These are phyloP conservation scores for Penicillium longicatenatum DNA, from an alignment of 495 filamentous ascomycete genomes.

Conservation along the genomic window DNA sequence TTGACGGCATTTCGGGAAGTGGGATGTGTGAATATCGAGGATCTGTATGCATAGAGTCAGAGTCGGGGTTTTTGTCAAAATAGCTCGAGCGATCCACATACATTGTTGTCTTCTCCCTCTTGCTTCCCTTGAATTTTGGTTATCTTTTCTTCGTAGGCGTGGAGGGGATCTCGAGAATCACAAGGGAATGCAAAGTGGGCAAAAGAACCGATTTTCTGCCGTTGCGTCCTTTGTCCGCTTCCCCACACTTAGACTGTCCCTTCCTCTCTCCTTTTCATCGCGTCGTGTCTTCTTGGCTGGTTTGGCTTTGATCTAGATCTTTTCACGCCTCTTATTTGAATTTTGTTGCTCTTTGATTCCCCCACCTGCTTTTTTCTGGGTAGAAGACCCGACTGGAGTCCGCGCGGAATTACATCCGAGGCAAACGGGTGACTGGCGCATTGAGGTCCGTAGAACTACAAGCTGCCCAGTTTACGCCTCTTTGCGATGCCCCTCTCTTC, in stretches of 20 bases:
- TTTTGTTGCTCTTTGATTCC: constrained; percentile 2
- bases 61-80: neutral
- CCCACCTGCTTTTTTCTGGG: neutral
- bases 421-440: constrained; percentile 49
- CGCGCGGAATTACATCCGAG: constrained; percentile 34
- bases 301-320: constrained; percentile 12
- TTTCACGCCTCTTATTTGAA: constrained; percentile 1
- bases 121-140: neutral
- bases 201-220: constrained; percentile 34
- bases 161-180: neutral
- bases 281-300: constrained; percentile 5
- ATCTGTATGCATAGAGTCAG: neutral
- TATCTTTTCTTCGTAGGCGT: neutral
- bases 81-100: neutral
- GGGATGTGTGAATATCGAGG: constrained; percentile 17
- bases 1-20: constrained; percentile 49
- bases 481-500: constrained; percentile 21
- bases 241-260: constrained; percentile 32
- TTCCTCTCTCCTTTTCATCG: constrained; percentile 16
- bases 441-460: constrained; percentile 39
- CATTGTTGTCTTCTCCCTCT: neutral
- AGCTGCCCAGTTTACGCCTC: constrained; percentile 23
- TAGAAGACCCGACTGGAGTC: constrained; percentile 24
- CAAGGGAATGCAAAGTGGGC: constrained; percentile 23
- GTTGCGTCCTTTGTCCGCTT: constrained; percentile 32